Percentiles rank a stretch among this genome's conserved stretches.
These are phyloP conservation scores for Penicillium subrubescens DNA, from an alignment of 495 filamentous ascomycete species.

Conservation along the genomic window DNA sequence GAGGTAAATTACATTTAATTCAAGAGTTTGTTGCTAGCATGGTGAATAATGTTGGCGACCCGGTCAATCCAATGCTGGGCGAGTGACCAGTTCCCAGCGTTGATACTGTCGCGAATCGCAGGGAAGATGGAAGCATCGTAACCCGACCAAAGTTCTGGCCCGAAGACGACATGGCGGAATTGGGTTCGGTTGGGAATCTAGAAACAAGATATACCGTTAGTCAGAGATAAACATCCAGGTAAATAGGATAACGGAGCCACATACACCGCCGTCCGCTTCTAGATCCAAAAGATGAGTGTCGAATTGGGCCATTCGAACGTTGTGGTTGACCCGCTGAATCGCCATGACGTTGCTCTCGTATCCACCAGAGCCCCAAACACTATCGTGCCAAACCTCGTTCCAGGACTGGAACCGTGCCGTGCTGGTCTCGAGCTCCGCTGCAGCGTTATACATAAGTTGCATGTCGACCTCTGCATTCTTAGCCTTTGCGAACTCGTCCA, in stretches of 20 bases:
- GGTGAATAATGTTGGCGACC: slow-evolving; percentile 66
- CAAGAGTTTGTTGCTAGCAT: slow-evolving; percentile 64
- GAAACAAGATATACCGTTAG: slow-evolving; percentile 14
- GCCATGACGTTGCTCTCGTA: slow-evolving; percentile 69
- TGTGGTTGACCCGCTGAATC: slow-evolving; percentile 65
- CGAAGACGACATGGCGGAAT: slow-evolving; percentile 92
- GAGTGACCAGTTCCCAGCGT: slow-evolving; percentile 67
- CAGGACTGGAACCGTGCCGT: slow-evolving; percentile 70
- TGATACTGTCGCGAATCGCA: slow-evolving; percentile 77
- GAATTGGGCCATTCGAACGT: slow-evolving; percentile 73
- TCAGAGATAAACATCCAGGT: neutral
- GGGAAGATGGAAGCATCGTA: slow-evolving; percentile 81
- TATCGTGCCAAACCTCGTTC: slow-evolving; percentile 71
- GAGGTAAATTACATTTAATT: slow-evolving; percentile 33
- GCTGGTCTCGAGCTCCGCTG: slow-evolving; percentile 57
- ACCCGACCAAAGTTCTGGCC: slow-evolving; percentile 76
- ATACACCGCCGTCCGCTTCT: slow-evolving; percentile 68
- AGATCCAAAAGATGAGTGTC: slow-evolving; percentile 83
- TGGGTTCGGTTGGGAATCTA: slow-evolving; percentile 87
- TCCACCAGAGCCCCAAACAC: slow-evolving; percentile 64
- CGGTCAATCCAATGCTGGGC: slow-evolving; percentile 72
- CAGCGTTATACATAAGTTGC: slow-evolving; percentile 60
- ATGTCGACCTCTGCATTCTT: slow-evolving; percentile 58
- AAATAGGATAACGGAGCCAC: slow-evolving; percentile 15
- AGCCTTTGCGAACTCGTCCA: slow-evolving; percentile 64